Percentiles rank a stretch among this genome's conserved stretches.
Conservation (phyloP, 352 stramenopile species). For the Pythium vanterpoolii region DNA sequence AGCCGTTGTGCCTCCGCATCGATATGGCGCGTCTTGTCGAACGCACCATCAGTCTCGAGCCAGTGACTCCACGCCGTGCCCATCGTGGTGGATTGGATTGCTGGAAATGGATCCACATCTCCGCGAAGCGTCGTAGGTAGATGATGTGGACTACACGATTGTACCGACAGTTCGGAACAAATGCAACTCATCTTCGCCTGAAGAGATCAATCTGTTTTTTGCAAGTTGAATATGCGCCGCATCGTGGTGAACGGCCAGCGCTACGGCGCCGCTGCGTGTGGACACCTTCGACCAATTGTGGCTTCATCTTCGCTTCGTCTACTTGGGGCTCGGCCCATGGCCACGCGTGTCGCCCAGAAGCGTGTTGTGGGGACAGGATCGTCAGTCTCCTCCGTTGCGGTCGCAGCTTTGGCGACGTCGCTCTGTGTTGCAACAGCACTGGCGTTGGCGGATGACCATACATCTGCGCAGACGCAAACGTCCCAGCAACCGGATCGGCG, state of each 20-base stretch:
- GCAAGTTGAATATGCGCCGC: conserved; percentile 9
- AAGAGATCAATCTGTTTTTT: conserved; percentile 2
- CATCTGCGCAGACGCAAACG: not conserved
- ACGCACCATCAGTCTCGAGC: conserved; percentile 13
- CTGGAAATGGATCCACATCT: not conserved
- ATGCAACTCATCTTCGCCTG: conserved; percentile 6
- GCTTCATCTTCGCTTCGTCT: not conserved
- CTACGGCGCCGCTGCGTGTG: not conserved
- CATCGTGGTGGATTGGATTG: conserved; percentile 1
- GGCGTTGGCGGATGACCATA: not conserved
- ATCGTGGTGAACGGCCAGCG: not conserved
- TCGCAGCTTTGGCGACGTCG: not conserved
- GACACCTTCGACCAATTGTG: too few species aligned
- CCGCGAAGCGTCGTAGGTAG: not conserved
- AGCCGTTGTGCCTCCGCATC: conserved; percentile 4
- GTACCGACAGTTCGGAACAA: conserved; percentile 17
- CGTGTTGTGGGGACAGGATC: not conserved
- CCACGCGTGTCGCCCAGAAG: not conserved
- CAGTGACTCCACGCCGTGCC: conserved; percentile 24
- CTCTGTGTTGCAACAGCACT: not conserved
- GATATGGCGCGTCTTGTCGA: conserved; percentile 20
- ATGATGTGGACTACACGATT: not conserved
- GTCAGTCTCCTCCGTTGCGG: not conserved
- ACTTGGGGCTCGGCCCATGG: not conserved
- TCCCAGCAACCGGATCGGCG: conserved; percentile 14